Percentiles rank a stretch among this genome's conserved stretches.
Conservation (phyloP, 306 rosid species). For the Quercus parvula region DNA sequence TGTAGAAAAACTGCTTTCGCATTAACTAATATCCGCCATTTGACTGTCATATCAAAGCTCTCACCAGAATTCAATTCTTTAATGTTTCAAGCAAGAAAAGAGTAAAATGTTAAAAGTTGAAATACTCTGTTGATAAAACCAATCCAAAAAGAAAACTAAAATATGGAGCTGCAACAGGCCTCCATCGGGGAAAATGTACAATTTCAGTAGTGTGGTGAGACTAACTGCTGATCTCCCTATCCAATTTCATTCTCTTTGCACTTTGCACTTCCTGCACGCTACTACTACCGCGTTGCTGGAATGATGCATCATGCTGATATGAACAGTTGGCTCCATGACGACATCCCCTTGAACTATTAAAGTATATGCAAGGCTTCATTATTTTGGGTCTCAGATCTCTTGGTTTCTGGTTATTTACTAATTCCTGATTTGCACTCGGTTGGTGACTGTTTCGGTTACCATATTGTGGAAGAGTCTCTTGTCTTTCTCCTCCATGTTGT, state of each 20-base stretch:
- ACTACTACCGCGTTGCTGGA: slow-evolving; percentile 49
- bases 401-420: slow-evolving; percentile 39
- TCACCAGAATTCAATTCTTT: neutral
- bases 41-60: slow-evolving; percentile 12
- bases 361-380: slow-evolving; percentile 90
- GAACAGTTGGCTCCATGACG: slow-evolving; percentile 81
- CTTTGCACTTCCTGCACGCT: slow-evolving; percentile 42
- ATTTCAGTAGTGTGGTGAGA: neutral
- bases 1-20: neutral
- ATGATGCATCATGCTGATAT: slow-evolving; percentile 69
- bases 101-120: neutral
- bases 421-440: slow-evolving; percentile 46
- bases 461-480: slow-evolving; percentile 46
- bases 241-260: slow-evolving; percentile 78
- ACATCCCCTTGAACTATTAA: slow-evolving; percentile 88
- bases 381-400: slow-evolving; percentile 68
- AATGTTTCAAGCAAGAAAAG: neutral
- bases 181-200: slow-evolving; percentile 36
- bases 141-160: slow-evolving; percentile 19
- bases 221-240: slow-evolving; percentile 79
- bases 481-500: slow-evolving; percentile 88
- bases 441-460: slow-evolving; percentile 42
- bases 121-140: slow-evolving; percentile 21
- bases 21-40: slow-evolving; percentile 1
- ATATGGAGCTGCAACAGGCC: slow-evolving; percentile 24